Evolutionary conservation across 2,329 filamentous ascomycete genomes (phyloP).

Genomic region (Sporothrix curviconia): DNA sequence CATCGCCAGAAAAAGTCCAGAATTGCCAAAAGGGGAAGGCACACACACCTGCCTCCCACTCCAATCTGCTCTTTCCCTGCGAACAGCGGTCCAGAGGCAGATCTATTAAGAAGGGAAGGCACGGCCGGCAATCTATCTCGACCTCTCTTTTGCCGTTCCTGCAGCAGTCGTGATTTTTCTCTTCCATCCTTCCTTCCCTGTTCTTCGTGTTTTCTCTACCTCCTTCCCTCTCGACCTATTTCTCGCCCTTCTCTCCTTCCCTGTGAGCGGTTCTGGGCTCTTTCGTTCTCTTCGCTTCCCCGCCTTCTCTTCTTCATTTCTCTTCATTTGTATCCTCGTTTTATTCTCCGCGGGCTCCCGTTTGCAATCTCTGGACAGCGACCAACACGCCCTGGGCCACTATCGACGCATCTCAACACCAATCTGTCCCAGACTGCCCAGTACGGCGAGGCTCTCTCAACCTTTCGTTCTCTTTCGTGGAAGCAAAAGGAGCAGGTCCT

Average conservation of each 20-base stretch:
- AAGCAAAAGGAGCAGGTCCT: not conserved
- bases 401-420: constrained; percentile 7
- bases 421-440: constrained; percentile 6
- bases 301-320: not conserved
- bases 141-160: constrained; percentile 5
- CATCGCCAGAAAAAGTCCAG: not conserved
- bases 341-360: not conserved
- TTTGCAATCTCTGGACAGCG: not conserved
- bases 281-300: constrained; percentile 1
- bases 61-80: constrained; percentile 8
- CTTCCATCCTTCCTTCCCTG: not conserved
- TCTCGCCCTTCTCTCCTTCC: not conserved
- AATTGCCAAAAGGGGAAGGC: constrained; percentile 5
- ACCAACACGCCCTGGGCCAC: constrained; percentile 3
- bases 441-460: not conserved
- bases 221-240: not conserved
- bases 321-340: not conserved
- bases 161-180: not conserved
- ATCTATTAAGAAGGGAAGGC: constrained; percentile 14
- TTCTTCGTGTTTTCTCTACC: not conserved
- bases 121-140: constrained; percentile 8
- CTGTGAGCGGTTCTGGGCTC: not conserved
- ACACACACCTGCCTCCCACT: constrained; percentile 4
- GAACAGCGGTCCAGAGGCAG: not conserved
- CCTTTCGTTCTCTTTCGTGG: not conserved